Evolutionary conservation across 2,329 filamentous ascomycete genomes (phyloP).

Genomic region (Dendrostoma leiphaemia): DNA sequence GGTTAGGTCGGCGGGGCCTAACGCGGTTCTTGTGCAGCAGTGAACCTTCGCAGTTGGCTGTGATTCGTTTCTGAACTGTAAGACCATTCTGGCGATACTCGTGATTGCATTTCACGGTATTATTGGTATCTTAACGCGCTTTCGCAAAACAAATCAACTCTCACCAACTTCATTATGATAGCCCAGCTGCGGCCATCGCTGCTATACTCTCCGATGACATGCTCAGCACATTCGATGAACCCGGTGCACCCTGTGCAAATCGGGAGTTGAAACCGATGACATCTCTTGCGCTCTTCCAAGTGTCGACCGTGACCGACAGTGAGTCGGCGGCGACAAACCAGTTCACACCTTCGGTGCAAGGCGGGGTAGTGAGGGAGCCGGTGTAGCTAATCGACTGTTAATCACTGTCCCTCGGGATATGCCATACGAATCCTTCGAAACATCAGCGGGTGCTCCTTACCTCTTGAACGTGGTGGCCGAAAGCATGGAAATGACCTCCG

Average conservation of each 20-base stretch:
- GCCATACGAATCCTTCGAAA: not conserved
- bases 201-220: conserved; percentile 4
- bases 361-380: conserved; percentile 49
- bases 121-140: not conserved
- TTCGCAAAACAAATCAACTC: not conserved
- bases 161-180: not conserved
- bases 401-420: not conserved
- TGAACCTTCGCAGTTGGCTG: too few relatives aligned
- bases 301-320: conserved; percentile 34
- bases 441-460: conserved; percentile 23
- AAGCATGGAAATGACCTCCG: conserved; percentile 37
- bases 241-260: conserved; percentile 42
- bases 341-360: conserved; percentile 45
- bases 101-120: not conserved
- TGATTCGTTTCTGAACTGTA: too few relatives aligned
- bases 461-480: conserved; percentile 37
- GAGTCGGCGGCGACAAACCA: conserved; percentile 47
- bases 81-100: too few relatives aligned
- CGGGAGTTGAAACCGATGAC: conserved; percentile 49
- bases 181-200: not conserved
- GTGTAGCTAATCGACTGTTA: conserved; percentile 32
- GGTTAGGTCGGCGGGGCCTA: too few relatives aligned
- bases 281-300: conserved; percentile 37
- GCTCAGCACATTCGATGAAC: conserved; percentile 35
- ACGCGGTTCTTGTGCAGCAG: too few relatives aligned